These are phyloP conservation scores for Tripterygium wilfordii DNA, from an alignment of 177 flowering plant species.

Conservation along the genomic window DNA sequence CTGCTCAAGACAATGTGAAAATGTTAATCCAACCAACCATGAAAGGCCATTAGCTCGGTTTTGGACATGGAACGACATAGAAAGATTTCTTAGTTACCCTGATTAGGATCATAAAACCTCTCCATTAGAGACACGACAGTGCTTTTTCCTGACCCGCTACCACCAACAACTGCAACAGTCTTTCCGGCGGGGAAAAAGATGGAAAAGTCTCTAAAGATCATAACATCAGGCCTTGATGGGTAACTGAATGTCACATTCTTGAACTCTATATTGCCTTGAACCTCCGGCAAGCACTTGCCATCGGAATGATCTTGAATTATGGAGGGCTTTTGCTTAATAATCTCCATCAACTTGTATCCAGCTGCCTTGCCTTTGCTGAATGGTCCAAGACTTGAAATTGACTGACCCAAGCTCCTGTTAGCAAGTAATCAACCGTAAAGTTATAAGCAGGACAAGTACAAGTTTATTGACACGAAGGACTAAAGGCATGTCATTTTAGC, in stretches of 20 bases:
- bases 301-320: constrained; percentile 60
- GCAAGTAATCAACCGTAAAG: background rate
- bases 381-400: constrained; percentile 96
- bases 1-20: constrained; percentile 33
- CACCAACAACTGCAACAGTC: constrained; percentile 95
- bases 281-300: constrained; percentile 63
- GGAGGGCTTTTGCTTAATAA: constrained; percentile 79
- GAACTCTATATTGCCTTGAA: constrained; percentile 85
- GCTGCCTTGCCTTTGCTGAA: constrained; percentile 98
- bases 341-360: constrained; percentile 90
- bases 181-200: constrained; percentile 88
- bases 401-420: constrained; percentile 98
- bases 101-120: constrained; percentile 90
- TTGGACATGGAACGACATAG: background rate
- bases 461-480: background rate
- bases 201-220: constrained; percentile 69
- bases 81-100: constrained; percentile 42
- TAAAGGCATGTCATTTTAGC: background rate
- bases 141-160: constrained; percentile 98
- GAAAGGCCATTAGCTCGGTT: background rate
- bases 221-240: constrained; percentile 89
- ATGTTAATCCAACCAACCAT: constrained; percentile 1
- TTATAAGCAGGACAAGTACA: background rate
- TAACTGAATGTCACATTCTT: constrained; percentile 86
- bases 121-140: constrained; percentile 88